Percentiles rank a stretch among this genome's conserved stretches.
These are phyloP conservation scores for Scheffersomyces stambukii DNA, from an alignment of 1,139 yeast genomes.

Conservation along the genomic window DNA sequence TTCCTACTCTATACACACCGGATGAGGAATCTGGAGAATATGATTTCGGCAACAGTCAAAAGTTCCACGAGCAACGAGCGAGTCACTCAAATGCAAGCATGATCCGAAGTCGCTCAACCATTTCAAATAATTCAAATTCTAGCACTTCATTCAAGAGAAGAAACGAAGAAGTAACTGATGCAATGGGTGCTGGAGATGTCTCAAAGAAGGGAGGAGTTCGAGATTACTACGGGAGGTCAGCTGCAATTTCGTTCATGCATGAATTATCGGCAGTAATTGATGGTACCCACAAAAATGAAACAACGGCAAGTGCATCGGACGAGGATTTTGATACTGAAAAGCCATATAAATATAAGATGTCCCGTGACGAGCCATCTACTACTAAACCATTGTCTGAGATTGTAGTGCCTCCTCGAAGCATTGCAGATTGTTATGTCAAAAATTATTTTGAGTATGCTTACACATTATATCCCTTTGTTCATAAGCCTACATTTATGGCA, in stretches of 20 bases:
- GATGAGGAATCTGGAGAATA: background rate
- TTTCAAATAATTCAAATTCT: slow-evolving; percentile 2
- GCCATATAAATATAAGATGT: slow-evolving; percentile 6
- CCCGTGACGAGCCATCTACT: slow-evolving; percentile 2
- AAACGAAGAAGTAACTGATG: slow-evolving; percentile 4
- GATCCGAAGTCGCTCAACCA: no score
- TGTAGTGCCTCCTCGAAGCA: slow-evolving; percentile 8
- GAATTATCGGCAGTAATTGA: slow-evolving; percentile 6
- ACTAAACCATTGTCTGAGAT: slow-evolving; percentile 5
- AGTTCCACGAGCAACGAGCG: no score
- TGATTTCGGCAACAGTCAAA: background rate
- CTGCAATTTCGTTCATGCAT: slow-evolving; percentile 8
- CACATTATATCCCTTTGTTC: slow-evolving; percentile 17
- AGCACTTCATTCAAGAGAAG: slow-evolving; percentile 1
- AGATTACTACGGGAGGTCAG: slow-evolving; percentile 8
- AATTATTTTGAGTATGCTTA: slow-evolving; percentile 12
- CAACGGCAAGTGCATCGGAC: background rate
- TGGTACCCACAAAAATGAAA: slow-evolving; percentile 2
- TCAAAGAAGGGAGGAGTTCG: slow-evolving; percentile 2
- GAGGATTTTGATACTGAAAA: slow-evolving; percentile 1
- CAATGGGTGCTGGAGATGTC: slow-evolving; percentile 8
- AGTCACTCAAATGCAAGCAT: no score
- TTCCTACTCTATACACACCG: background rate
- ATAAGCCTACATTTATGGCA: slow-evolving; percentile 18
- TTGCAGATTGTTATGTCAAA: slow-evolving; percentile 10